Conservation (phyloP, 805 yeast species). For the Starmerella gropengiesseri region DNA sequence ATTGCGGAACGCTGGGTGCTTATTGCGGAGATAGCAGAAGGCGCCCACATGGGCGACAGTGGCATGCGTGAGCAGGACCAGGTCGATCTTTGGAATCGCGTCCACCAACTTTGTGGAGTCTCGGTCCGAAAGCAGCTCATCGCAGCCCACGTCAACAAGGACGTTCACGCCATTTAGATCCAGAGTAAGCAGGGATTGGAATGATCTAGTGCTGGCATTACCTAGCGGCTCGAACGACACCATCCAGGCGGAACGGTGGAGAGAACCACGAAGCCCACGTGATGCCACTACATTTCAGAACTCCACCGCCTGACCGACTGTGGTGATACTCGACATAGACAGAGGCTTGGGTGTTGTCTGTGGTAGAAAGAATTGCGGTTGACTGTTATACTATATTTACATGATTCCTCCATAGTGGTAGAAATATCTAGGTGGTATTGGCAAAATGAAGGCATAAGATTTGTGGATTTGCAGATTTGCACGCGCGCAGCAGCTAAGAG, state of each 20-base stretch:
- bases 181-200: constrained; percentile 29
- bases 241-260: constrained; percentile 23
- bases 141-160: constrained; percentile 35
- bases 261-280: background rate
- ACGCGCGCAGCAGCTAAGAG: background rate
- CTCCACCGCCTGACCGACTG: too few relatives aligned
- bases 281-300: too few relatives aligned
- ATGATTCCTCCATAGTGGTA: too few relatives aligned
- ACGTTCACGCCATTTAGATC: constrained; percentile 27
- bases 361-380: too few relatives aligned
- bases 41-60: constrained; percentile 74
- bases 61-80: constrained; percentile 77
- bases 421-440: too few relatives aligned
- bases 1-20: constrained; percentile 44
- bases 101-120: constrained; percentile 30
- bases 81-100: constrained; percentile 41
- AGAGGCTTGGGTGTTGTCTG: too few relatives aligned
- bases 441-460: too few relatives aligned
- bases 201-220: constrained; percentile 12
- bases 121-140: constrained; percentile 21
- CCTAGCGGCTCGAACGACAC: constrained; percentile 29
- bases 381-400: too few relatives aligned
- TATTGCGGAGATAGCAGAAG: constrained; percentile 50
- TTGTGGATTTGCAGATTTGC: too few relatives aligned
- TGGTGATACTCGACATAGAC: too few relatives aligned